A percentile compares a stretch with the other conserved stretches of the same genome.
Conservation (phyloP, 768 basidiomycete species). For the Rhodotorula diobovata region DNA sequence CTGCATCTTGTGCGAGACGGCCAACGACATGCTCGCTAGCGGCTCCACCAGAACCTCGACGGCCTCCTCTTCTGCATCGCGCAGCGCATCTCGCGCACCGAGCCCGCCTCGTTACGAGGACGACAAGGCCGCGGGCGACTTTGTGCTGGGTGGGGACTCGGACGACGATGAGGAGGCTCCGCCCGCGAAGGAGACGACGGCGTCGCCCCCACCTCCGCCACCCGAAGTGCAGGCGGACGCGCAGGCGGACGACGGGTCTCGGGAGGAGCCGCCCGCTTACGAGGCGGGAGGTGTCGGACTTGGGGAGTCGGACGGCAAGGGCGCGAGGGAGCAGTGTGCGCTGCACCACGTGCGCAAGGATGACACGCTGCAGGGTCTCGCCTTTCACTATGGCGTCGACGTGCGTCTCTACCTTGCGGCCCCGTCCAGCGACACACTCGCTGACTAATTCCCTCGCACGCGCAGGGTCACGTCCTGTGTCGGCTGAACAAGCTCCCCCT, state of each 20-base stretch:
- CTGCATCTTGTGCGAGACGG: slow-evolving; percentile 16
- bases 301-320: not conserved
- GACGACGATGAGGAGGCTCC: slow-evolving; percentile 33
- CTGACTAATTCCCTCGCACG: too few relatives aligned
- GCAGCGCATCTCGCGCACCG: not conserved
- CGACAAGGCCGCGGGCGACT: not conserved
- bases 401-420: slow-evolving; percentile 5
- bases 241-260: not conserved
- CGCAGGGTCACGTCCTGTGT: slow-evolving; percentile 25
- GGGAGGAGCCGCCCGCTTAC: slow-evolving; percentile 3
- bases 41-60: too few relatives aligned
- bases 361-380: slow-evolving; percentile 24
- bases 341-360: slow-evolving; percentile 30
- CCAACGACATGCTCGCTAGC: slow-evolving; percentile 7
- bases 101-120: not conserved
- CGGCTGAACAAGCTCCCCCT: slow-evolving; percentile 27
- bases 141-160: slow-evolving; percentile 31
- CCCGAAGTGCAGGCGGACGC: not conserved
- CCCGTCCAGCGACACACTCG: not conserved
- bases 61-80: not conserved
- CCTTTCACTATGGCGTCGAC: slow-evolving; percentile 24
- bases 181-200: too few relatives aligned
- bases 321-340: not conserved
- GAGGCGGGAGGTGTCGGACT: not conserved
- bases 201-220: not conserved